Evolutionary conservation across 257 asterid genomes (phyloP).

Genomic region (Osmanthus fragrans): DNA sequence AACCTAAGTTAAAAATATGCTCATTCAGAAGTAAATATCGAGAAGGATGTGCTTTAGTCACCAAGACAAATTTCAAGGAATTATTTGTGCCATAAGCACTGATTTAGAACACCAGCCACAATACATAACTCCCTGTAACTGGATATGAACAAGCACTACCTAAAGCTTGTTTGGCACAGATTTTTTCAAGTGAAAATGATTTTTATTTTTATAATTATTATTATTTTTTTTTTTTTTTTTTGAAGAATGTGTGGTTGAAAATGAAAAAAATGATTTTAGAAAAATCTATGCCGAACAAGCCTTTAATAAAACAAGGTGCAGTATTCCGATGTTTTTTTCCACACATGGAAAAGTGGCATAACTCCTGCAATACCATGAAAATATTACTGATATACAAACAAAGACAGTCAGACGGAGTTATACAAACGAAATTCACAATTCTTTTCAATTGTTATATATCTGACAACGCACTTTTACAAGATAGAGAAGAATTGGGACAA

Average conservation of each 20-base stretch:
- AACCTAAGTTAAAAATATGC: slow-evolving; percentile 2
- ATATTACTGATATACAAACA: not conserved
- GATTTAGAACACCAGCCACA: not conserved
- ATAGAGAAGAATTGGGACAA: not conserved
- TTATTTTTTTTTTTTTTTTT: too few species aligned
- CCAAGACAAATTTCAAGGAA: not conserved
- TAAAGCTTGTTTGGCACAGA: not conserved
- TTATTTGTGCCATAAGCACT: slow-evolving; percentile 1
- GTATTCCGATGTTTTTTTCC: not conserved
- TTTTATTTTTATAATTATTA: too few species aligned
- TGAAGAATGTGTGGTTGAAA: too few species aligned
- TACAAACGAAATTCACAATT: not conserved
- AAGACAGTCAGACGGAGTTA: not conserved
- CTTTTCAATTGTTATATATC: not conserved
- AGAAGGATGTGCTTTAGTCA: not conserved
- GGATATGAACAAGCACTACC: not conserved
- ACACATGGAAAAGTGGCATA: not conserved
- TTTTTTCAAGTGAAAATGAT: too few species aligned
- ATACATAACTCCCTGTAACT: not conserved
- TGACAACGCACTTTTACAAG: not conserved
- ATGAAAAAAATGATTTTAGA: too few species aligned
- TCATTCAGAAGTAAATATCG: slow-evolving; percentile 5
- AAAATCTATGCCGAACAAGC: too few species aligned
- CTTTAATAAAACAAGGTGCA: not conserved
- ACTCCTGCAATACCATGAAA: not conserved